Base-by-base conservation (phyloP, 805 yeast species). In the Metschnikowia peoriensis region DNA sequence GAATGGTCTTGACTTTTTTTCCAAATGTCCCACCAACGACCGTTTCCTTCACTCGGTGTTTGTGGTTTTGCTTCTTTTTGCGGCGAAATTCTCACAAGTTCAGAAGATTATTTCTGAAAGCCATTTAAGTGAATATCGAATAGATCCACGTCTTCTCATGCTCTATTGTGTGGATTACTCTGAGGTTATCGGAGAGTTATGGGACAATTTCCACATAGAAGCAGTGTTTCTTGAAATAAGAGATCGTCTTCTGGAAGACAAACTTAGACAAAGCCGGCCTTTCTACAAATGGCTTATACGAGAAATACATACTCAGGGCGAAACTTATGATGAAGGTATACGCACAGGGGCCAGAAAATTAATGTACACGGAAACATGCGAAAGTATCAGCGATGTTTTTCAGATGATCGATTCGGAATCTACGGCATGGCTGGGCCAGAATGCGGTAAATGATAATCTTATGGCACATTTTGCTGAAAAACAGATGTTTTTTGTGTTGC, bases 91-190 rank as follows among this genome's bases (percentile, higher is more conserved):
- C 16, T 28, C 29, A 6, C 38, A 35, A n/a, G 38, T 52, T 5
- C 44, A 52, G 41, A 28, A 17, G 11, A 15, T 28, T 7, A 4
- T 55, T 6, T n/a, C 10, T n/a, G 22, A 35, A 11, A 38, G n/a
- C 8, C 16, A 38, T 10, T 7, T 7, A 11, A 2, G 34, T 2
- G 17, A 11, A 0, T 3, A 12, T 3, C 38, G 16, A 11, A 15
- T 50, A 2, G 62, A 59, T 38, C 54, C 56, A 6, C 49, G 62
- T n/a, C 40, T 57, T 14, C 40, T 55, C 34, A 49, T 59, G 34
- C 39, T 50, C 4, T 50, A 40, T 29, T 45, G 41, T 12, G 32
- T 46, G 5, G 47, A 38, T 1, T 41, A 22, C 2, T 15, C 27
- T 4, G 14, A 47, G 5, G 45, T 41, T 7, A 28, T 16, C 4